Conservation (phyloP, 163 green algal genomes). For the Scenedesmus sp. region DNA sequence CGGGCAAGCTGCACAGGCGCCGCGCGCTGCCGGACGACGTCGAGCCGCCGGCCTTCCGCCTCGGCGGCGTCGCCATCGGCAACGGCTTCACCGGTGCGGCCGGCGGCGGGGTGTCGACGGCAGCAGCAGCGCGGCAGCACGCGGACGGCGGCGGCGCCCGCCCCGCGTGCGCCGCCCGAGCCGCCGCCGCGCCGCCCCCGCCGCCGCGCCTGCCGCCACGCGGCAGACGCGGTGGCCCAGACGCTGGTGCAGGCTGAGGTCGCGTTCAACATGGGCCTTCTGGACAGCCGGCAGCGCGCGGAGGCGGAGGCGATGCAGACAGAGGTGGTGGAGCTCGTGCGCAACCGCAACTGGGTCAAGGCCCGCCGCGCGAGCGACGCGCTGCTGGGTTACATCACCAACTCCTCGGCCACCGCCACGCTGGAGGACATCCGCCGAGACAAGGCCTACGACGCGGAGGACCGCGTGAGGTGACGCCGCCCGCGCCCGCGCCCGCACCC, state of each 20-base stretch:
- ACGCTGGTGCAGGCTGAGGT: constrained; percentile 52
- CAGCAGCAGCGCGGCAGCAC: background rate
- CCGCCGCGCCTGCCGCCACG: too few relatives aligned
- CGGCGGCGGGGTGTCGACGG: background rate
- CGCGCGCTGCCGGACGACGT: constrained; percentile 41
- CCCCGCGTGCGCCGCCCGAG: background rate
- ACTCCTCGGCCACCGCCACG: constrained; percentile 29
- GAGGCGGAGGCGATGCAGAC: constrained; percentile 55
- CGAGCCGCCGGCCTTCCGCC: constrained; percentile 53
- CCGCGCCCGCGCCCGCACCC: too few relatives aligned
- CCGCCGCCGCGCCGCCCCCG: background rate
- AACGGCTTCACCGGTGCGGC: constrained; percentile 64
- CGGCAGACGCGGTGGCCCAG: constrained; percentile 33
- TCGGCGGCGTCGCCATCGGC: constrained; percentile 60
- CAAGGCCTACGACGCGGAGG: constrained; percentile 56
- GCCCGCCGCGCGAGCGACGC: constrained; percentile 51
- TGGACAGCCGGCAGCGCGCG: constrained; percentile 49
- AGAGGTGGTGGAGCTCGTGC: constrained; percentile 60
- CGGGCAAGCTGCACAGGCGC: constrained; percentile 37
- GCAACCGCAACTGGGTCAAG: constrained; percentile 43
- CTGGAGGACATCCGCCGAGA: constrained; percentile 68
- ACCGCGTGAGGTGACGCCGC: too few relatives aligned
- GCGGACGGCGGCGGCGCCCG: too few relatives aligned
- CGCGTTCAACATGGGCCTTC: constrained; percentile 61
- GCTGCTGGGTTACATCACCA: constrained; percentile 57